A percentile compares a stretch with the other conserved stretches of the same genome.
These are phyloP conservation scores for Plenodomus lindquistii DNA, from an alignment of 2,329 filamentous ascomycete species.

Conservation along the genomic window DNA sequence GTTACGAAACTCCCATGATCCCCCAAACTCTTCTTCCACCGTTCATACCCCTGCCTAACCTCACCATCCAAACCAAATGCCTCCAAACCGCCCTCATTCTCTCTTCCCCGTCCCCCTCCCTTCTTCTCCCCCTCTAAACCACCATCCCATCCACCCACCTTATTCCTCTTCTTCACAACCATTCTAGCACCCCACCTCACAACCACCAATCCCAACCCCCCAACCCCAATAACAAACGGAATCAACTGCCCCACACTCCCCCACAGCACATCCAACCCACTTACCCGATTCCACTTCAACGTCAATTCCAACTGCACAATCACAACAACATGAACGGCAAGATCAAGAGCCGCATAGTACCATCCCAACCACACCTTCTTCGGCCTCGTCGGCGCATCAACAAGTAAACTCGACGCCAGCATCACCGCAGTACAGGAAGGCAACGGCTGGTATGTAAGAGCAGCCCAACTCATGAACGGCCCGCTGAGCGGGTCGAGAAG, in stretches of 20 bases:
- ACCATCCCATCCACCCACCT: not conserved
- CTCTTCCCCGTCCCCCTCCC: not conserved
- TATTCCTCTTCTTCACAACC: slow-evolving; percentile 3
- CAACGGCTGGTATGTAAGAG: not conserved
- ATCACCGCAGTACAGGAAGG: not conserved
- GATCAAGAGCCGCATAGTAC: slow-evolving; percentile 9
- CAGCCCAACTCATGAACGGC: not conserved
- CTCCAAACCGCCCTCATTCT: not conserved
- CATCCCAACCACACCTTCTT: slow-evolving; percentile 13
- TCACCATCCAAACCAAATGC: slow-evolving; percentile 1
- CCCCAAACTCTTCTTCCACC: too few species aligned
- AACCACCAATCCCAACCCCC: slow-evolving; percentile 8
- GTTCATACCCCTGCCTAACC: slow-evolving; percentile 4
- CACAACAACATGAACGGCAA: slow-evolving; percentile 12
- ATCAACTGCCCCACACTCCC: slow-evolving; percentile 18
- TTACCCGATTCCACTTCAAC: slow-evolving; percentile 15
- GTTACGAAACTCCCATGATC: too few species aligned
- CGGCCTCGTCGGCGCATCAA: not conserved
- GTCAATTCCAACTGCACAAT: slow-evolving; percentile 18
- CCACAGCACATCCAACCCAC: slow-evolving; percentile 5
- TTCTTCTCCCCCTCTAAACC: slow-evolving; percentile 1
- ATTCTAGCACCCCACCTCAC: slow-evolving; percentile 3
- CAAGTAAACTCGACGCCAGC: slow-evolving; percentile 3
- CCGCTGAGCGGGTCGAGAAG: slow-evolving; percentile 3
- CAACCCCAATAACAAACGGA: slow-evolving; percentile 17